phyloP scores from a whole-genome alignment of 192 early-diverging fungal genomes.

The Coemansia sp. region DNA sequence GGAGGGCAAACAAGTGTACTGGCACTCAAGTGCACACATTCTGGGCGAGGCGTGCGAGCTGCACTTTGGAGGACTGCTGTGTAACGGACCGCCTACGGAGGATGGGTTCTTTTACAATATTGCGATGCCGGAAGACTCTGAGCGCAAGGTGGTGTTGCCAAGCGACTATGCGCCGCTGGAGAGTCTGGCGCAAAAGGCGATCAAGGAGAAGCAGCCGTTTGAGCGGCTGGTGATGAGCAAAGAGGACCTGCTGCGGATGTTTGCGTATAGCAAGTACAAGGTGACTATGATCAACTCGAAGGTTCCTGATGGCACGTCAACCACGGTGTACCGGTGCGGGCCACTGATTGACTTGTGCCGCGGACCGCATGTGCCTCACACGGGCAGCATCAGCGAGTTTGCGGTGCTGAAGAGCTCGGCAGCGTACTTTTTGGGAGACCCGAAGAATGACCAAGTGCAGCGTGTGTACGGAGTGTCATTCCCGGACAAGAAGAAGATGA shows the following conservation, averaged over 20 bases:
- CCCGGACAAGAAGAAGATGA: constrained; percentile 97
- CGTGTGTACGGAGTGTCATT: constrained; percentile 98
- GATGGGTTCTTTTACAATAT: constrained; percentile 98
- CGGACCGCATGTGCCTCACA: constrained; percentile 94
- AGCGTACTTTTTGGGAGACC: constrained; percentile 96
- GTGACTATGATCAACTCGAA: constrained; percentile 87
- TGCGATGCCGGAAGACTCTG: constrained; percentile 61
- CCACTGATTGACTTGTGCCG: constrained; percentile 95
- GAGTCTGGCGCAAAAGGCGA: constrained; percentile 76
- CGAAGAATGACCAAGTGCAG: constrained; percentile 96
- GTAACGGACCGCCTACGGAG: constrained; percentile 93
- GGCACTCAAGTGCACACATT: constrained; percentile 98
- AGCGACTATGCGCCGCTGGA: constrained; percentile 84
- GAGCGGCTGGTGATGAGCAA: constrained; percentile 84
- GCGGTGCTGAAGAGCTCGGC: constrained; percentile 94
- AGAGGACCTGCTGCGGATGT: constrained; percentile 92
- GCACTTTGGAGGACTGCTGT: constrained; percentile 96
- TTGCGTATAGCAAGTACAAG: constrained; percentile 98
- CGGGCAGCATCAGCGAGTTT: constrained; percentile 90
- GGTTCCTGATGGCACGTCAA: constrained; percentile 87
- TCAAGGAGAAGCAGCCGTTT: constrained; percentile 96
- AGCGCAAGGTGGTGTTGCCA: constrained; percentile 65
- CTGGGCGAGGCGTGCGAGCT: constrained; percentile 95
- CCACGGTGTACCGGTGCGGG: constrained; percentile 98
- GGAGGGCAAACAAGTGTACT: constrained; percentile 93